Evolutionary conservation across 2,329 filamentous ascomycete species (phyloP).

Genomic region (Plectosphaerella plurivora): DNA sequence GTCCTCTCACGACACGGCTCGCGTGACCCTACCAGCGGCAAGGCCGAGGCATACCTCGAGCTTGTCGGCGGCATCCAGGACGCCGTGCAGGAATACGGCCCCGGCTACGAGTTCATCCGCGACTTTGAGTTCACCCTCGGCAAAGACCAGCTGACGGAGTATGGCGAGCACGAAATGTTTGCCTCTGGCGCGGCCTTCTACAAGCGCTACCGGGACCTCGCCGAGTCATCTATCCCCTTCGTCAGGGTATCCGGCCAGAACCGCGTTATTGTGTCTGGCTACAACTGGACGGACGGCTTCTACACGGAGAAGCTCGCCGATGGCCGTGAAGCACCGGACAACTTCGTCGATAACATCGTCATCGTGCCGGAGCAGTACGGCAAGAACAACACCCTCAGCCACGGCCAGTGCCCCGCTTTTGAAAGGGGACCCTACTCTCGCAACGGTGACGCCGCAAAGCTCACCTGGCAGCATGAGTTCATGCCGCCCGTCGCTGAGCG

Average conservation of each 20-base stretch:
- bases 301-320: slow-evolving; percentile 42
- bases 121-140: slow-evolving; percentile 69
- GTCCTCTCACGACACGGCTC: slow-evolving; percentile 82
- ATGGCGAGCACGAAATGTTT: slow-evolving; percentile 65
- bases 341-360: slow-evolving; percentile 53
- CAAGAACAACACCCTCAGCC: slow-evolving; percentile 78
- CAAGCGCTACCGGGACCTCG: slow-evolving; percentile 62
- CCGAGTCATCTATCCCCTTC: slow-evolving; percentile 58
- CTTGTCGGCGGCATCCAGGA: slow-evolving; percentile 64
- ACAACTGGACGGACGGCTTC: slow-evolving; percentile 73
- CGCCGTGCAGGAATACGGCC: slow-evolving; percentile 50
- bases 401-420: slow-evolving; percentile 67
- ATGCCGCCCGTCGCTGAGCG: slow-evolving; percentile 62
- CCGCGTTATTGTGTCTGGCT: slow-evolving; percentile 69
- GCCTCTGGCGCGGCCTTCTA: slow-evolving; percentile 76
- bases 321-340: slow-evolving; percentile 25
- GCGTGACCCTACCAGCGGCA: slow-evolving; percentile 69
- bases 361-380: slow-evolving; percentile 62
- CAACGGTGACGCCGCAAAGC: slow-evolving; percentile 46
- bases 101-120: slow-evolving; percentile 64
- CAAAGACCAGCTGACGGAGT: slow-evolving; percentile 61
- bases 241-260: slow-evolving; percentile 65
- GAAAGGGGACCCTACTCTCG: slow-evolving; percentile 51
- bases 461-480: slow-evolving; percentile 59
- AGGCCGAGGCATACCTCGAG: slow-evolving; percentile 58